These are phyloP conservation scores for Leccinum longicurvipes DNA, from an alignment of 768 basidiomycete genomes.

Conservation along the genomic window DNA sequence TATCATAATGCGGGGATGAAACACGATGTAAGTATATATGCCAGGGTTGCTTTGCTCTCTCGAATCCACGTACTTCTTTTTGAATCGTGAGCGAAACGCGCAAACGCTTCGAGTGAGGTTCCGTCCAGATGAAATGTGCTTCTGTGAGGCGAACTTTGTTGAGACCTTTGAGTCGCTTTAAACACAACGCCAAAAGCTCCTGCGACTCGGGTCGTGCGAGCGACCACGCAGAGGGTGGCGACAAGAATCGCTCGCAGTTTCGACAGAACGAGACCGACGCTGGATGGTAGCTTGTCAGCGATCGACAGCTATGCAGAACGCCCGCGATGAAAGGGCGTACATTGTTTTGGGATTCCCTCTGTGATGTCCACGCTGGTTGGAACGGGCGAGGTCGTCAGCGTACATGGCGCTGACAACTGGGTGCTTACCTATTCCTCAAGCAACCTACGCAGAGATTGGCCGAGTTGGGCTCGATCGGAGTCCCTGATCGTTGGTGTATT, in stretches of 20 bases:
- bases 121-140: conserved; percentile 99
- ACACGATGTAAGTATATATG: background rate
- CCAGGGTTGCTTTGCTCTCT: too few species aligned
- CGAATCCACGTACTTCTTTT: conserved; percentile 70
- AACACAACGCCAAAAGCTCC: conserved; percentile 89
- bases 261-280: conserved; percentile 91
- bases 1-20: background rate
- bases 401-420: background rate
- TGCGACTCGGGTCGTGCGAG: conserved; percentile 86
- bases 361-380: conserved; percentile 84
- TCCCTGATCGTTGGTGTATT: conserved; percentile 45
- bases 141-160: conserved; percentile 96
- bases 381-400: background rate
- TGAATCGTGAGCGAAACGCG: conserved; percentile 95
- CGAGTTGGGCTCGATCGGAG: conserved; percentile 86
- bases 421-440: conserved; percentile 75
- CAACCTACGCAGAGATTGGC: conserved; percentile 91
- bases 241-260: conserved; percentile 94
- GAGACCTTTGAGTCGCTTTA: conserved; percentile 92
- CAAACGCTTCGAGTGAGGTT: conserved; percentile 93
- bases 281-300: conserved; percentile 26
- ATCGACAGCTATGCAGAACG: background rate
- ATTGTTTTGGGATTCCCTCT: conserved; percentile 95
- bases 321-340: conserved; percentile 35
- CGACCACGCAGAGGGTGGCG: conserved; percentile 86